These are phyloP conservation scores for Blastomyces silverae DNA, from an alignment of 2,329 filamentous ascomycete genomes.

Conservation along the genomic window DNA sequence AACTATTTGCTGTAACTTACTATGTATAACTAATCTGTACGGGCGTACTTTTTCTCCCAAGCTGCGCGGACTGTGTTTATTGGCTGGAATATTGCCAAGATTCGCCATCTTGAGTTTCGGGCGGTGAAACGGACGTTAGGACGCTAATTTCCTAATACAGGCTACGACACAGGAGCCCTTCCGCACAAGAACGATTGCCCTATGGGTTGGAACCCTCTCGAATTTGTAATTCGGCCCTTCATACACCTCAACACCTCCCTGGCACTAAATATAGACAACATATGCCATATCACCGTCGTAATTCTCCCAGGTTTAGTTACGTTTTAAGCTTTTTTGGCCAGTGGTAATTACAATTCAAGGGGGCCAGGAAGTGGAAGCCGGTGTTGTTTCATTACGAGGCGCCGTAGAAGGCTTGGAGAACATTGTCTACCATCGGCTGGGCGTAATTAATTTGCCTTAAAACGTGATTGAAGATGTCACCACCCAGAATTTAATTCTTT, in stretches of 20 bases:
- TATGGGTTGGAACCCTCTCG: not conserved
- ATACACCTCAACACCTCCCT: not conserved
- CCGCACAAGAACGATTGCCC: not conserved
- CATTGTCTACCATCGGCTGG: not conserved
- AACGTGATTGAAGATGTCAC: not conserved
- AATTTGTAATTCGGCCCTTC: not conserved
- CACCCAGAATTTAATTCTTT: not conserved
- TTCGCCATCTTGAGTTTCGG: not conserved
- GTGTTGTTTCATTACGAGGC: not conserved
- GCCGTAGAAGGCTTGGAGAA: not conserved
- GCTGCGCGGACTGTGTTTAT: not conserved
- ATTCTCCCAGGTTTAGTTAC: not conserved
- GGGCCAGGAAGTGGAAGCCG: not conserved
- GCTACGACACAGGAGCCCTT: not conserved
- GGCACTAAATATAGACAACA: not conserved
- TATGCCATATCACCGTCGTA: not conserved
- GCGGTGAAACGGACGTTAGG: not conserved
- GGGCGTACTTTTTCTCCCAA: not conserved
- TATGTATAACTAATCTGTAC: too few species aligned
- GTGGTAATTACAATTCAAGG: not conserved
- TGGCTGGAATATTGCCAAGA: not conserved
- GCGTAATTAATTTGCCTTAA: conserved; percentile 2
- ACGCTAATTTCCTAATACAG: not conserved
- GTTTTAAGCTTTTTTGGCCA: not conserved
- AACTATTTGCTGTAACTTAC: not conserved